Evolutionary conservation across 2,329 filamentous ascomycete species (phyloP).

Genomic region (Cytospora mali): DNA sequence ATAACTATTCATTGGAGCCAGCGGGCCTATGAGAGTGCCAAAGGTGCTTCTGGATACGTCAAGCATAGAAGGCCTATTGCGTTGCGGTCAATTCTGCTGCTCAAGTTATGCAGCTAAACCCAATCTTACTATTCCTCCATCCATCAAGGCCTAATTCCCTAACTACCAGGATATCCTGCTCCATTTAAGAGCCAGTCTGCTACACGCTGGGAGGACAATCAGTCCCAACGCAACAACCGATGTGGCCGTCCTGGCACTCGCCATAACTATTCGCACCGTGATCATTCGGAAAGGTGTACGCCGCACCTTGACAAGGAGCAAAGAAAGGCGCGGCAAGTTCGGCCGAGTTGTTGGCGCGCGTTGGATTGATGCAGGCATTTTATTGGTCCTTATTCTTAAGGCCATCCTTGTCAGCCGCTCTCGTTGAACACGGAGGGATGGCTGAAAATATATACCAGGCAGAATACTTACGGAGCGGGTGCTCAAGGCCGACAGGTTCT

Average conservation of each 20-base stretch:
- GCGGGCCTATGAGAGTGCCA: neutral
- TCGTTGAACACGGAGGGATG: too few species aligned
- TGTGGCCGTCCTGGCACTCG: neutral
- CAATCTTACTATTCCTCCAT: neutral
- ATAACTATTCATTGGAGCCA: neutral
- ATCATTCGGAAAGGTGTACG: conserved; percentile 25
- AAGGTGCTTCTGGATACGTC: neutral
- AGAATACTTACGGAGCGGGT: conserved; percentile 28
- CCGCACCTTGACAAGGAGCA: conserved; percentile 16
- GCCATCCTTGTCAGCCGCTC: neutral
- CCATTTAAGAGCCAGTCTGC: neutral
- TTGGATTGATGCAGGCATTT: conserved; percentile 32
- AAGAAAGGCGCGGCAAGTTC: conserved; percentile 23
- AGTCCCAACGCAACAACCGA: conserved; percentile 10
- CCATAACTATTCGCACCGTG: conserved; percentile 28
- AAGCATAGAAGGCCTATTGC: neutral
- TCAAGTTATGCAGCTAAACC: neutral
- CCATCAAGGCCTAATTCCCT: neutral
- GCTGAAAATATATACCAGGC: neutral
- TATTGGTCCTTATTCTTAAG: neutral
- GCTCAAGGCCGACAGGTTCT: conserved; percentile 27
- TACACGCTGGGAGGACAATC: neutral
- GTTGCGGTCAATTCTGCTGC: neutral
- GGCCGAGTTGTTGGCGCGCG: conserved; percentile 14
- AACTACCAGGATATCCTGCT: neutral